Conservation (phyloP, 306 rosid species). For the Mimosa bimucronata region DNA sequence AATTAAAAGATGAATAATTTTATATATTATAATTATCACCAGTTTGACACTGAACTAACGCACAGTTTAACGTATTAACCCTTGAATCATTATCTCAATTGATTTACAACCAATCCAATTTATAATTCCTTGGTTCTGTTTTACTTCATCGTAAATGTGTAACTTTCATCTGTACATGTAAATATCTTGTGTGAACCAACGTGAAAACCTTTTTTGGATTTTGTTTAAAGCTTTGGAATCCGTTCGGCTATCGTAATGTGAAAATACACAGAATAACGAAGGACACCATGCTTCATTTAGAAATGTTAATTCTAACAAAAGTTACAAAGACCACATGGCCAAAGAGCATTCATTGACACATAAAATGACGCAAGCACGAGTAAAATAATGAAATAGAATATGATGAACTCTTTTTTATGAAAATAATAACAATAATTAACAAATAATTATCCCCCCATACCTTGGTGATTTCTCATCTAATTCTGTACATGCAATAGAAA, state of each 20-base stretch:
- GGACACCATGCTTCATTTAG: neutral
- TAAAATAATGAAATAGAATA: neutral
- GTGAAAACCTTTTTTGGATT: neutral
- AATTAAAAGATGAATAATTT: no score
- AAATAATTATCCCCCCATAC: conserved; percentile 17
- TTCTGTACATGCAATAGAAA: conserved; percentile 48
- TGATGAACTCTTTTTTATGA: neutral
- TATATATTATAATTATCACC: no score
- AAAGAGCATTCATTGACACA: neutral
- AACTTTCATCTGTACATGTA: no score
- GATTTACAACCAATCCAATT: no score
- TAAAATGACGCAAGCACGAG: neutral
- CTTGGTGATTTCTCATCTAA: conserved; percentile 30
- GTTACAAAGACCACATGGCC: neutral
- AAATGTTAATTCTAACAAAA: neutral
- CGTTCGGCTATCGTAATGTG: neutral
- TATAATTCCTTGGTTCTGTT: no score
- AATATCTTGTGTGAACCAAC: neutral
- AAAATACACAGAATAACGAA: neutral
- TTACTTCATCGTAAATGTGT: no score
- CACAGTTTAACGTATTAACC: no score
- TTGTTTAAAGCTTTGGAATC: neutral
- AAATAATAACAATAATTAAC: neutral
- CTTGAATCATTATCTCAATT: no score
- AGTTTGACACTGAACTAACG: no score